A percentile compares a stretch with the other conserved stretches of the same genome.
Conservation (phyloP, 331 rosid genomes). For the Rosa hybrid region DNA sequence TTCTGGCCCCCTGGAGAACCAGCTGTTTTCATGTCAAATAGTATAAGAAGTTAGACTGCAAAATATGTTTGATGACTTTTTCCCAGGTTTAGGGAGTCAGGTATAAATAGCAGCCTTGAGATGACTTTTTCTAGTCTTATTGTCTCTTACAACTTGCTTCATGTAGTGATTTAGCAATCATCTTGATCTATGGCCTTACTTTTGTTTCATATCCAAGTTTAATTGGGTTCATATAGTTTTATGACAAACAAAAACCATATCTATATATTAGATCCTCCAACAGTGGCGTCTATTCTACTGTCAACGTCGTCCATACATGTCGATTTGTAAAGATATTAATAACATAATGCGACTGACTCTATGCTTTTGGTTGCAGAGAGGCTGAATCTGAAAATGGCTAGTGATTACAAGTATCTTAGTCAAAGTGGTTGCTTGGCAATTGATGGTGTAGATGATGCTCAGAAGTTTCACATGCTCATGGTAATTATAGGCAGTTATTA, state of each 20-base stretch:
- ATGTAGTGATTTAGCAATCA: constrained; percentile 14
- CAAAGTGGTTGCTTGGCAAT: constrained; percentile 79
- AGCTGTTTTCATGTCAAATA: constrained; percentile 7
- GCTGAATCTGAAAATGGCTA: constrained; percentile 65
- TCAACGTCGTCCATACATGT: constrained; percentile 20
- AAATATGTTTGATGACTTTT: background rate
- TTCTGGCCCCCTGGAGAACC: background rate
- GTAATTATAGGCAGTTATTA: constrained; percentile 45
- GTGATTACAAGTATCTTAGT: constrained; percentile 82
- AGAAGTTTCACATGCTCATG: constrained; percentile 58
- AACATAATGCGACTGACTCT: constrained; percentile 17
- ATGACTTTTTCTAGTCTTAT: background rate
- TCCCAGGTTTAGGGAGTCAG: background rate
- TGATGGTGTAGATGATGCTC: constrained; percentile 74
- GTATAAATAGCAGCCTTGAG: constrained; percentile 1
- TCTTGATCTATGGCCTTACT: constrained; percentile 13
- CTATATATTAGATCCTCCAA: constrained; percentile 1
- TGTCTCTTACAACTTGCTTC: constrained; percentile 12
- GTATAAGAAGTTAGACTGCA: background rate
- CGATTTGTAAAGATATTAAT: constrained; percentile 8
- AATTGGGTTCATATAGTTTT: constrained; percentile 6
- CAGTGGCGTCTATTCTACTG: constrained; percentile 6
- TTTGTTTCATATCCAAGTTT: constrained; percentile 15
- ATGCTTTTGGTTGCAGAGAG: constrained; percentile 56
- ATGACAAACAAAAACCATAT: constrained; percentile 7